Conservation (phyloP, 225 moss, liverwort and hornwort species). For the Lunularia cruciata region DNA sequence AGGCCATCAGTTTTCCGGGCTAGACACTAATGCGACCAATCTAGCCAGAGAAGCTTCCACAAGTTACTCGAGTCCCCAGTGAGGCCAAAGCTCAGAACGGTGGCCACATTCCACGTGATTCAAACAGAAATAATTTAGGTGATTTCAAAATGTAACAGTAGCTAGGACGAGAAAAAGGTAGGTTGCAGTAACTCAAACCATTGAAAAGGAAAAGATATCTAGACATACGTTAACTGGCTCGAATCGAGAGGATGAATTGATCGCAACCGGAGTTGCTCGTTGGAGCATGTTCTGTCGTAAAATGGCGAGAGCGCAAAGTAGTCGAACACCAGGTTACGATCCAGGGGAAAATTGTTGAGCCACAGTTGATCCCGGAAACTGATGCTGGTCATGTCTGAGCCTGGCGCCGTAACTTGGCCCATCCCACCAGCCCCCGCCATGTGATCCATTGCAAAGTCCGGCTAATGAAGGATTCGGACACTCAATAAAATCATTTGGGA, state of each 20-base stretch:
- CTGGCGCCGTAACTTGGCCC: conserved; percentile 39
- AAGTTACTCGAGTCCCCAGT: too few species aligned
- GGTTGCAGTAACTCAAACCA: too few species aligned
- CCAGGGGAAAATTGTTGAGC: conserved; percentile 85
- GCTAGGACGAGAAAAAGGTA: too few species aligned
- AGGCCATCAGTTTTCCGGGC: too few species aligned
- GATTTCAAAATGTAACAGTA: too few species aligned
- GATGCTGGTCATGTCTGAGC: conserved; percentile 97
- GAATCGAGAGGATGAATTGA: conserved; percentile 89
- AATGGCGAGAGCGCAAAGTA: conserved; percentile 94
- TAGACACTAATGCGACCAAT: too few species aligned
- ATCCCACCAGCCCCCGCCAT: conserved; percentile 4
- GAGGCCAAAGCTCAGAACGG: not conserved
- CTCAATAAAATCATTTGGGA: not conserved
- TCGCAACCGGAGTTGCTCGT: conserved; percentile 92
- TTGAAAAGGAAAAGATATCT: too few species aligned
- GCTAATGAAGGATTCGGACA: not conserved
- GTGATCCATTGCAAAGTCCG: conserved; percentile 8
- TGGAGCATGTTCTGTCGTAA: conserved; percentile 87
- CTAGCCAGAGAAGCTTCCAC: too few species aligned
- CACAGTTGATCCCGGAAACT: conserved; percentile 96
- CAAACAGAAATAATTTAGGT: too few species aligned
- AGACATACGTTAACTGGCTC: conserved; percentile 64
- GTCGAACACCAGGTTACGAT: conserved; percentile 86
- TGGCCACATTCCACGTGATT: too few species aligned